These are phyloP conservation scores for Platismatia glauca DNA, from an alignment of 495 filamentous ascomycete genomes.

Conservation along the genomic window DNA sequence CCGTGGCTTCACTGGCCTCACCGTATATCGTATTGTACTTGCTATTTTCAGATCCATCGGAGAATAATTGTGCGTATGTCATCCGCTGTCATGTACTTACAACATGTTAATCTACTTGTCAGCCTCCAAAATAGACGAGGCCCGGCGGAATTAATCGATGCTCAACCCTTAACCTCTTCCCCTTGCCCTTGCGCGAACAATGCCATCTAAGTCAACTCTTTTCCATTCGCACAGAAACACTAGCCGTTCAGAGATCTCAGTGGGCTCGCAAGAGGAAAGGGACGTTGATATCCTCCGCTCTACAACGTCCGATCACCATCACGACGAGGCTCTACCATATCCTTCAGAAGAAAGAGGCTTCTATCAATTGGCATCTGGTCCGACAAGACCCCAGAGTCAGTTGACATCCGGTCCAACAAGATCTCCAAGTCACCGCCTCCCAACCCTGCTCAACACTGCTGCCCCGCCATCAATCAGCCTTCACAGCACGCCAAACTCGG, in stretches of 20 bases:
- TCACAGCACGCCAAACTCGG: conserved; percentile 17
- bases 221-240: neutral
- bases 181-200: conserved; percentile 1
- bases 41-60: neutral
- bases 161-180: neutral
- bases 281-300: conserved; percentile 17
- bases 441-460: conserved; percentile 17
- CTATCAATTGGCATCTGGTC: conserved; percentile 14
- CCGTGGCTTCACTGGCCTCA: neutral
- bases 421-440: conserved; percentile 22
- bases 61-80: neutral
- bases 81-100: neutral
- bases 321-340: conserved; percentile 15
- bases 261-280: conserved; percentile 3
- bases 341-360: conserved; percentile 16
- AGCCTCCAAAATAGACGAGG: conserved; percentile 3
- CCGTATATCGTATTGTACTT: neutral
- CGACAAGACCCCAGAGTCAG: conserved; percentile 20
- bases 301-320: conserved; percentile 13
- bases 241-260: conserved; percentile 2
- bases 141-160: neutral
- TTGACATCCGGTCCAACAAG: conserved; percentile 12
- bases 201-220: neutral
- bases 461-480: conserved; percentile 23
- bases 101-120: neutral